Conservation (phyloP, 176 grass and related monocot species). For the Avena atlantica region DNA sequence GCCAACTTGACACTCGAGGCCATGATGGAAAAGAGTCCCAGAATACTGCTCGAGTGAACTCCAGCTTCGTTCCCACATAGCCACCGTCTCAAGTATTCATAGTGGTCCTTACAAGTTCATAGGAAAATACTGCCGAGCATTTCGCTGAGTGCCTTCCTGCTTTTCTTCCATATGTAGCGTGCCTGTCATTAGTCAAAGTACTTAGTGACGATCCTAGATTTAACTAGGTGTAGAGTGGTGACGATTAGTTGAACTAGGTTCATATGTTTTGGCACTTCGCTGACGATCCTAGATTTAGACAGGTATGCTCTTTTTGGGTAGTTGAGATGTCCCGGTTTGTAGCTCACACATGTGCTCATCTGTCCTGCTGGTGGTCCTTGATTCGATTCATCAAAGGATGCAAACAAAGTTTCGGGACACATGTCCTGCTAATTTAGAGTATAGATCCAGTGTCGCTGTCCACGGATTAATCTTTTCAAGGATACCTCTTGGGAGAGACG, state of each 20-base stretch:
- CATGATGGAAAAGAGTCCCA: no score
- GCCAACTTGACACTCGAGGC: no score
- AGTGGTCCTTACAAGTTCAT: no score
- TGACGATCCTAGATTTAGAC: neutral
- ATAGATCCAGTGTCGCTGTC: slow-evolving; percentile 43
- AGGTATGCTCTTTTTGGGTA: neutral
- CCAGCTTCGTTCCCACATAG: no score
- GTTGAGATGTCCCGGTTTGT: slow-evolving; percentile 42
- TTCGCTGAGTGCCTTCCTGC: neutral
- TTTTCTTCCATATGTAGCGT: neutral
- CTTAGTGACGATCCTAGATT: no score
- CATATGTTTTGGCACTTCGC: neutral
- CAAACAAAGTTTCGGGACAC: slow-evolving; percentile 35
- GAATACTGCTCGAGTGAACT: no score
- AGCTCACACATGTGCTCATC: neutral
- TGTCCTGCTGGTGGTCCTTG: slow-evolving; percentile 6
- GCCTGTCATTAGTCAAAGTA: neutral
- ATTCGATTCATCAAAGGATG: slow-evolving; percentile 34
- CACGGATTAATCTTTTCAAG: neutral
- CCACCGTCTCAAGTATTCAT: no score
- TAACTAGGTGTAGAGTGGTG: neutral
- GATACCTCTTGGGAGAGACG: no score
- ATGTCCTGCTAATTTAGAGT: neutral
- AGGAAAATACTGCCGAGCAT: no score
- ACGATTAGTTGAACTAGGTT: neutral